Base-by-base conservation (phyloP, 129 eudicot species). In the Kitagawia praeruptora region DNA sequence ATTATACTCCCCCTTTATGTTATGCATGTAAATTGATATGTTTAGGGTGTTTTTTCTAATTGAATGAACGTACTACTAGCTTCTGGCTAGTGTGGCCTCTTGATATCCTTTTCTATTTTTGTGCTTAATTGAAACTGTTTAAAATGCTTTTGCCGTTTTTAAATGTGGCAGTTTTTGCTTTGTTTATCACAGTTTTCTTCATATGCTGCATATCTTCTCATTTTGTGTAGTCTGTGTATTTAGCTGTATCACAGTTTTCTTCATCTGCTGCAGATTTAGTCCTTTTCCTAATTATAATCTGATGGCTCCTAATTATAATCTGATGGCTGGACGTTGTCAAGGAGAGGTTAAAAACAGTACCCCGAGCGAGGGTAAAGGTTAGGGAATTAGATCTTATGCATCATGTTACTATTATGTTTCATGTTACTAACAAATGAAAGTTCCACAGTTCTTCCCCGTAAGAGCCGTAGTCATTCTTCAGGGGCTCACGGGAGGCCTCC, bases 401-500 rank as follows among this genome's bases (percentile, higher is more conserved):
- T 58, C 67, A 58, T 58, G 67, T 9, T 23, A 58, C 2, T n/a
- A n/a, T n/a, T 21, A 58, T 58, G 34, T 58, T n/a, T 56, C 4
- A 58, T 58, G 14, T n/a, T 58, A n/a, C 15, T n/a, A 58, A 58
- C 34, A 58, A 9, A n/a, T 23, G 14, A n/a, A 58, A 58, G 25
- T 58, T 58, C 67, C 3, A 10, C 67, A 58, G 67, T 25, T 58
- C 15, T n/a, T 5, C 67, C 34, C 4, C 67, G 67, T 58, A 58
- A 58, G 67, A 14, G 2, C 14, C 67, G 67, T 8, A 58, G 67
- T 58, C 67, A 58, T 58, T 58, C 67, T 25, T 58, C 67, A 58
- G 67, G 67, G 67, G 67, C 34, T n/a, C 67, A 58, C 0, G 67
- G 67, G 67, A 58, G 34, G 67, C 67, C 67, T 58, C 67, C 67